Percentiles rank a stretch among this genome's conserved stretches.
These are phyloP conservation scores for Vanrija sp. DNA, from an alignment of 1,284 basidiomycete genomes.

Conservation along the genomic window DNA sequence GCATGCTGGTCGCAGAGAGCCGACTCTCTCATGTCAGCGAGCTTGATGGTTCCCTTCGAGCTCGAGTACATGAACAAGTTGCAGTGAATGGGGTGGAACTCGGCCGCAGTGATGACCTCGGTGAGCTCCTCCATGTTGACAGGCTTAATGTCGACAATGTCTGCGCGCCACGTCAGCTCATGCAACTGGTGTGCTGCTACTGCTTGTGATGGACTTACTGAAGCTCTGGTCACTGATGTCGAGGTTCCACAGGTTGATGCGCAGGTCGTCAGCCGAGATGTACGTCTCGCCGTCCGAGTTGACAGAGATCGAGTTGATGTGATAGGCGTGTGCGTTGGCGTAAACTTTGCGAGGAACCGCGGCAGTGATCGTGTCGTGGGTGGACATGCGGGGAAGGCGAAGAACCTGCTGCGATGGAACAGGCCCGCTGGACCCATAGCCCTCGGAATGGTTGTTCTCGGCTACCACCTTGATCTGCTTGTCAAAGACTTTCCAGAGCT, in stretches of 20 bases:
- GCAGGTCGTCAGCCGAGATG: conserved; percentile 94
- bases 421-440: conserved; percentile 53
- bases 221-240: conserved; percentile 99
- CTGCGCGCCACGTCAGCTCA: conserved; percentile 50
- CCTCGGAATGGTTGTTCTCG: conserved; percentile 90
- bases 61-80: conserved; percentile 99
- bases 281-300: conserved; percentile 99
- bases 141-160: conserved; percentile 99
- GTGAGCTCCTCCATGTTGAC: conserved; percentile 99
- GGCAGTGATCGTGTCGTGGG: conserved; percentile 96
- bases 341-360: conserved; percentile 98
- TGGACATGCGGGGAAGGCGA: conserved; percentile 79
- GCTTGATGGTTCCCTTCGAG: conserved; percentile 99
- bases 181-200: not conserved
- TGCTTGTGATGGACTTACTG: conserved; percentile 61
- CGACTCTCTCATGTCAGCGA: conserved; percentile 99
- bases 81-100: conserved; percentile 97
- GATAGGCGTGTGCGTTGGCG: conserved; percentile 98
- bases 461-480: conserved; percentile 94
- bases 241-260: conserved; percentile 98
- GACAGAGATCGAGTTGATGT: conserved; percentile 99
- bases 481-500: conserved; percentile 99
- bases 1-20: conserved; percentile 95
- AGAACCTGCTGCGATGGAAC: conserved; percentile 61
- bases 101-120: conserved; percentile 98